Base-by-base conservation (phyloP, 2,329 filamentous ascomycete species). In the Fusarium udum region DNA sequence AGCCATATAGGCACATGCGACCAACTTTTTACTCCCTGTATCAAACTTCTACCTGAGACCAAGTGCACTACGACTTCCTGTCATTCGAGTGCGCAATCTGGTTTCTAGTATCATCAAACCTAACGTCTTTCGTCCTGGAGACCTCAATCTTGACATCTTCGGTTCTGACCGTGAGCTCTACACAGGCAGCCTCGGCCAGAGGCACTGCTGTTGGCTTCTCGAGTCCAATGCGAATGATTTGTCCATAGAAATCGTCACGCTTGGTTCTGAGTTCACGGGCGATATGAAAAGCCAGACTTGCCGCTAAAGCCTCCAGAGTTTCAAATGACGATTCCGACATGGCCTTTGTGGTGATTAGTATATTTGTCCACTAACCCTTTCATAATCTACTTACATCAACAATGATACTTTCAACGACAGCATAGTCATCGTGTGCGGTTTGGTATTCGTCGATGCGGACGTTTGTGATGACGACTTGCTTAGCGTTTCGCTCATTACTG, bases 161-260 rank as follows among this genome's bases (percentile, higher is more conserved):
- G 9, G 79, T 81, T 43, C 77, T 78, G 53, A 77, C 76, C 40
- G 75, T 78, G 74, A 81, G 78, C 79, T 94, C 91, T 11, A 95
- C 90, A 9, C 87, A 86, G 0, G 92, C 92, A 16, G 90, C 91
- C 72, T 94, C 92, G 4, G 93, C 93, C 75, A 92, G 89, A 1
- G 90, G 88, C 26, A 95, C 91, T 0, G 93, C 93, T 18, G 91
- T 90, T 6, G 93, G 93, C 83, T 95, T 95, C 81, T 91, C 90
- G 58, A 95, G 83, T 31, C 84, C 84, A 42, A 95, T 85, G 67
- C 85, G 87, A 57, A 95, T 73, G 83, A 64, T 85, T 85, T 82
- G 87, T 87, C 20, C 83, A 83, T 26, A 72, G 53, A 75, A 71
- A 26, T 71, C 62, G 11, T 68, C 66, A 7, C 67, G 66, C 43